A percentile compares a stretch with the other conserved stretches of the same genome.
Conservation (phyloP, 495 filamentous ascomycete species). For the Copromyces sp. region DNA sequence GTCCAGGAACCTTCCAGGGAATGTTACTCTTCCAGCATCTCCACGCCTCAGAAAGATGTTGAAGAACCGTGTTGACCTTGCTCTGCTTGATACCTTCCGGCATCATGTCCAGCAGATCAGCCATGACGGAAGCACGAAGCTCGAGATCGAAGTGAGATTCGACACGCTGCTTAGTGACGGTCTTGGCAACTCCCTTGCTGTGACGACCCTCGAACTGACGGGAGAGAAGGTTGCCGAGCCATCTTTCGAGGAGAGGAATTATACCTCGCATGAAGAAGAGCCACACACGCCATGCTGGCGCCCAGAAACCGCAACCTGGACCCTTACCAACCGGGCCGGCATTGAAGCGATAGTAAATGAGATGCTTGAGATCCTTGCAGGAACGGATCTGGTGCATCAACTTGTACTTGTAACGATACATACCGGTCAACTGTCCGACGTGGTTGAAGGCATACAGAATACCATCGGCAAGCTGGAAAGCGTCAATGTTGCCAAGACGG, state of each 20-base stretch:
- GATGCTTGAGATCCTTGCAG: slow-evolving; percentile 98
- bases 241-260: slow-evolving; percentile 90
- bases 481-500: slow-evolving; percentile 94
- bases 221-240: slow-evolving; percentile 93
- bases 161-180: slow-evolving; percentile 97
- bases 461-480: slow-evolving; percentile 96
- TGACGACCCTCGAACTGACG: slow-evolving; percentile 98
- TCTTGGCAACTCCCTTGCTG: slow-evolving; percentile 98
- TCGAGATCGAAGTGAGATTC: slow-evolving; percentile 99
- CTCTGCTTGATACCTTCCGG: slow-evolving; percentile 99
- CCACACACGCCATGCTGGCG: slow-evolving; percentile 98
- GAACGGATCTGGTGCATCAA: slow-evolving; percentile 99
- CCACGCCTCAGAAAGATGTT: slow-evolving; percentile 97
- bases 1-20: slow-evolving; percentile 95
- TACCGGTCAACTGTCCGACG: slow-evolving; percentile 95
- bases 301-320: slow-evolving; percentile 98
- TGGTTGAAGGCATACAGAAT: slow-evolving; percentile 99
- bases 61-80: slow-evolving; percentile 96
- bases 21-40: slow-evolving; percentile 99
- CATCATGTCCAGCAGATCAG: slow-evolving; percentile 99
- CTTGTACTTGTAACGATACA: slow-evolving; percentile 99
- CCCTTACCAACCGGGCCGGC: slow-evolving; percentile 96
- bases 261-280: slow-evolving; percentile 99
- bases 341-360: slow-evolving; percentile 99
- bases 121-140: slow-evolving; percentile 96